Evolutionary conservation across 2,329 filamentous ascomycete species (phyloP).

Genomic region (Meredithiella fracta): DNA sequence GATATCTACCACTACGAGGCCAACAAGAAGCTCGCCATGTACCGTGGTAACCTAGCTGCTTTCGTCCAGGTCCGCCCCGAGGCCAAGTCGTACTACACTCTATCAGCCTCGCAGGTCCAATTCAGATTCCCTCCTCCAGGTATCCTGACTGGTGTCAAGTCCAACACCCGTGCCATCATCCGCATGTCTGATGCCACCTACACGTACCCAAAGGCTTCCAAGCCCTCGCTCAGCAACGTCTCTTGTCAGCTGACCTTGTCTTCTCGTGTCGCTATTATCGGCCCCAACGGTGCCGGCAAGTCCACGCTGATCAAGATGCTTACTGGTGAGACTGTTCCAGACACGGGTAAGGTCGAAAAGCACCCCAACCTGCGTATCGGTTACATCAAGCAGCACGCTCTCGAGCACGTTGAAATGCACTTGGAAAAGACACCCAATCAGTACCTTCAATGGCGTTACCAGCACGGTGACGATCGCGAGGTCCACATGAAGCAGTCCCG

Average conservation of each 20-base stretch:
- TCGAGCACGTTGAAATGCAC: constrained; percentile 99
- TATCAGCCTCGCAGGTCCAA: constrained; percentile 72
- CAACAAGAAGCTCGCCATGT: constrained; percentile 80
- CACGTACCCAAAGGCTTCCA: constrained; percentile 78
- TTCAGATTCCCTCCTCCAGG: constrained; percentile 98
- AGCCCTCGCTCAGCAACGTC: constrained; percentile 75
- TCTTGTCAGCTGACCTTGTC: constrained; percentile 79
- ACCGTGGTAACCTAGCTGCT: constrained; percentile 63
- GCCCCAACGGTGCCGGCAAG: constrained; percentile 94
- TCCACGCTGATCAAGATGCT: constrained; percentile 95
- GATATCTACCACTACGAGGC: constrained; percentile 98
- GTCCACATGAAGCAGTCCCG: constrained; percentile 96
- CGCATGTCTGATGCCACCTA: constrained; percentile 85
- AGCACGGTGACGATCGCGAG: constrained; percentile 90
- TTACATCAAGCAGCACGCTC: constrained; percentile 97
- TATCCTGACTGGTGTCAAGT: constrained; percentile 90
- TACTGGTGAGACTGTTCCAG: constrained; percentile 79
- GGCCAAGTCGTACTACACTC: constrained; percentile 94
- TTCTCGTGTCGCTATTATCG: constrained; percentile 89
- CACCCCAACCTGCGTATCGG: constrained; percentile 97
- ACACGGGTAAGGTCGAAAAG: constrained; percentile 79
- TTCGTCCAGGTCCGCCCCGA: constrained; percentile 87
- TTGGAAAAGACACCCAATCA: constrained; percentile 98
- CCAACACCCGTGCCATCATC: constrained; percentile 80
- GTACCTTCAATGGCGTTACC: constrained; percentile 97